These are phyloP conservation scores for Ziziphus jujuba DNA, from an alignment of 306 rosid species.

Conservation along the genomic window DNA sequence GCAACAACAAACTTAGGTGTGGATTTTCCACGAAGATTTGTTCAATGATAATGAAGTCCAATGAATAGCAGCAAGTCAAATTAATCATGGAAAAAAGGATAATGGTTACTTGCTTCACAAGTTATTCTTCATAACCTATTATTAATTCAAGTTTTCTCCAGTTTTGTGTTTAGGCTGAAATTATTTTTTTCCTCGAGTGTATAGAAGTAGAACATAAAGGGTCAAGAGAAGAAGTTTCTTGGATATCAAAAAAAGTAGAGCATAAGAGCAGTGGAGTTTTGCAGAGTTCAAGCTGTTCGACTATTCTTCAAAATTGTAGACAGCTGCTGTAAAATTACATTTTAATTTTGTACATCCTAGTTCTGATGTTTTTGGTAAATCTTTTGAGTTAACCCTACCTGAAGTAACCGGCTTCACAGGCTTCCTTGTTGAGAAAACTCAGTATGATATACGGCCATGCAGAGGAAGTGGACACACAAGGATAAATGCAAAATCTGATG, in stretches of 20 bases:
- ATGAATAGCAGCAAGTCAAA: slow-evolving; percentile 51
- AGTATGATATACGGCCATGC: slow-evolving; percentile 76
- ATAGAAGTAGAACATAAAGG: slow-evolving; percentile 46
- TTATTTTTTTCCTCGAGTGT: slow-evolving; percentile 41
- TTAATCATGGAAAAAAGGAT: slow-evolving; percentile 57
- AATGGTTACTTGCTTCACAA: slow-evolving; percentile 55
- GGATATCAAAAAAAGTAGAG: slow-evolving; percentile 59
- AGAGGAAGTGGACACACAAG: slow-evolving; percentile 86
- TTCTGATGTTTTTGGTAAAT: slow-evolving; percentile 55
- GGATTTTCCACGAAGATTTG: slow-evolving; percentile 41
- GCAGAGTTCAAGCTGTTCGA: slow-evolving; percentile 63
- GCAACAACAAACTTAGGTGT: slow-evolving; percentile 43
- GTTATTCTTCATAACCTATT: slow-evolving; percentile 9
- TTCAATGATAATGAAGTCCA: slow-evolving; percentile 51
- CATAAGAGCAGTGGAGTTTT: slow-evolving; percentile 76
- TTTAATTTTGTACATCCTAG: slow-evolving; percentile 71
- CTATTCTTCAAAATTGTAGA: slow-evolving; percentile 95
- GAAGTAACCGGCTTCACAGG: slow-evolving; percentile 91
- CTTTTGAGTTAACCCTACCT: slow-evolving; percentile 79
- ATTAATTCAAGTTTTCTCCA: background rate
- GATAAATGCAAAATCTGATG: slow-evolving; percentile 98
- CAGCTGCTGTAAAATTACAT: slow-evolving; percentile 93
- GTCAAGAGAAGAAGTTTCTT: slow-evolving; percentile 69
- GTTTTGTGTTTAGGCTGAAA: slow-evolving; percentile 7
- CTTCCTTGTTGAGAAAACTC: slow-evolving; percentile 82